These are phyloP conservation scores for Casaregolazyma suthepensis DNA, from an alignment of 1,139 yeast species.

Conservation along the genomic window DNA sequence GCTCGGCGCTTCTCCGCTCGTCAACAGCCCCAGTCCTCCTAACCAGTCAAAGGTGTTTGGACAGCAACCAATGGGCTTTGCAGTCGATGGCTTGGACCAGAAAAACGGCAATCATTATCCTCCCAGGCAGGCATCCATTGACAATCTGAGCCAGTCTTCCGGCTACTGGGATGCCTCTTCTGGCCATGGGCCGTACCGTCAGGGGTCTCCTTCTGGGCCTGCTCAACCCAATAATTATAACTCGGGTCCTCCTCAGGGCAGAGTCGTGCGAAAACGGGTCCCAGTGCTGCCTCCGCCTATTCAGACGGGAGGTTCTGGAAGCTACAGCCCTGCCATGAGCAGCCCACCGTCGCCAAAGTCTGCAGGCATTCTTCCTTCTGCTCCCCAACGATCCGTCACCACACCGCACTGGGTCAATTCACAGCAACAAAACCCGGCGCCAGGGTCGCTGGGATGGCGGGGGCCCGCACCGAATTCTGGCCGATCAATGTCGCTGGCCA, in stretches of 20 bases:
- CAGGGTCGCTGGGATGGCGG: slow-evolving; percentile 7
- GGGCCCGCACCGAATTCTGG: slow-evolving; percentile 11
- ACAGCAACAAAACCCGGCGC: neutral
- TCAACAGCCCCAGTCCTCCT: neutral
- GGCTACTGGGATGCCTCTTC: neutral
- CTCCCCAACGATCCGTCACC: slow-evolving; percentile 1
- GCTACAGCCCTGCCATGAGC: neutral
- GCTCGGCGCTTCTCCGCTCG: neutral
- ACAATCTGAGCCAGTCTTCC: neutral
- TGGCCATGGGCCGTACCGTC: neutral
- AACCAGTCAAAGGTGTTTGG: neutral
- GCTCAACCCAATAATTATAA: neutral
- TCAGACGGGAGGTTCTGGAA: neutral
- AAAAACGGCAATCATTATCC: neutral
- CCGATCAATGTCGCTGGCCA: slow-evolving; percentile 25
- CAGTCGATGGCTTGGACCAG: neutral
- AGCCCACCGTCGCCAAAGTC: neutral
- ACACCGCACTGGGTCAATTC: neutral
- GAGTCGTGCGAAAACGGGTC: neutral
- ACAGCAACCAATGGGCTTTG: neutral
- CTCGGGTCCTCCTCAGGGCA: neutral
- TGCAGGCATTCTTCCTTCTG: neutral
- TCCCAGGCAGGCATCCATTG: neutral
- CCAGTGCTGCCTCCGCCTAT: neutral
- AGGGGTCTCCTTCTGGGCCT: neutral